These are phyloP conservation scores for Wickerhamiella allomyrinae DNA, from an alignment of 805 yeast species.

Conservation along the genomic window DNA sequence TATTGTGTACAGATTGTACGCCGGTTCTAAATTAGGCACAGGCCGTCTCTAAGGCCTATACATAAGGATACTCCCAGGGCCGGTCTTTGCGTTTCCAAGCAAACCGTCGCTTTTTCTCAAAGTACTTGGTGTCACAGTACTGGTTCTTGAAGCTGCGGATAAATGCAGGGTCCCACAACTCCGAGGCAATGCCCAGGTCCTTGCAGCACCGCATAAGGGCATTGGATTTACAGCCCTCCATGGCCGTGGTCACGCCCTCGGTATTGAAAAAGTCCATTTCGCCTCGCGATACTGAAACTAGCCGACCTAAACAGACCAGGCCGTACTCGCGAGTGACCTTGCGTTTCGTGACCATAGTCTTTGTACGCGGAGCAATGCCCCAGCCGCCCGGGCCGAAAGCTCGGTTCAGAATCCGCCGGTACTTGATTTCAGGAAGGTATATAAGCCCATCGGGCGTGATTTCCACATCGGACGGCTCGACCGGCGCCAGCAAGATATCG, in stretches of 20 bases:
- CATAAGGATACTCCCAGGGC: conserved; percentile 69
- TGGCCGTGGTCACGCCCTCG: conserved; percentile 81
- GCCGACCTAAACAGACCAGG: conserved; percentile 68
- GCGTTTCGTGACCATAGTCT: conserved; percentile 58
- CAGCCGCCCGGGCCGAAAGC: conserved; percentile 99
- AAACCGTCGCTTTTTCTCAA: conserved; percentile 62
- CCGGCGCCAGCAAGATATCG: conserved; percentile 43
- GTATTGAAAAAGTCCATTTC: conserved; percentile 87
- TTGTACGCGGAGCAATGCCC: conserved; percentile 92
- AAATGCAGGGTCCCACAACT: conserved; percentile 92
- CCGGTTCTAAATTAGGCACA: too few relatives aligned
- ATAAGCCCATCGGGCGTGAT: conserved; percentile 90
- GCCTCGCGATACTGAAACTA: conserved; percentile 87
- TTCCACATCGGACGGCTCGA: conserved; percentile 67
- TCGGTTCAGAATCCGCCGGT: conserved; percentile 70
- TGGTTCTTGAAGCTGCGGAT: conserved; percentile 52
- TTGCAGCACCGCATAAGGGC: conserved; percentile 97
- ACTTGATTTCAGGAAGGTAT: conserved; percentile 89
- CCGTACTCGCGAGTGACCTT: conserved; percentile 84
- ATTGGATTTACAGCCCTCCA: conserved; percentile 93
- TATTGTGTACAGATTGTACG: too few relatives aligned
- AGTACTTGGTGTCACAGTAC: conserved; percentile 69
- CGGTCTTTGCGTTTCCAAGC: conserved; percentile 85
- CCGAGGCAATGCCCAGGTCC: conserved; percentile 92
- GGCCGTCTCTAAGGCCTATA: neutral